These are phyloP conservation scores for Collybia mongolica DNA, from an alignment of 768 basidiomycete species.

Conservation along the genomic window DNA sequence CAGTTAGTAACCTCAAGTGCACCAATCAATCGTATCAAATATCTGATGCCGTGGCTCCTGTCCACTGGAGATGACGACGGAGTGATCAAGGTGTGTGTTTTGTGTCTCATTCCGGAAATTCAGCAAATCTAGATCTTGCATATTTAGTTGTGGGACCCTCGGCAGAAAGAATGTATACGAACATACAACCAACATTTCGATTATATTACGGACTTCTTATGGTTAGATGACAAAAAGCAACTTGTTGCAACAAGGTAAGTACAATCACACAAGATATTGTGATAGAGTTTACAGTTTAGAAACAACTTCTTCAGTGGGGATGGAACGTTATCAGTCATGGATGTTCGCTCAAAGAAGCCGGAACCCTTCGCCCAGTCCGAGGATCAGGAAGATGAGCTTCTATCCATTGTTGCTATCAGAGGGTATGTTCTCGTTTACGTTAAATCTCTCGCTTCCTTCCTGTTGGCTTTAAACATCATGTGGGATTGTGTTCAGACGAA, in stretches of 20 bases:
- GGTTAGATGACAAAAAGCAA: conserved; percentile 80
- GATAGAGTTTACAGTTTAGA: not conserved
- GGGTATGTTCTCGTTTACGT: conserved; percentile 45
- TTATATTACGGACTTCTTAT: conserved; percentile 91
- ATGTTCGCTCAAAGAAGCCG: conserved; percentile 78
- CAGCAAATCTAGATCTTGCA: not conserved
- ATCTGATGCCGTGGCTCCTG: conserved; percentile 66
- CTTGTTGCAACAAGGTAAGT: conserved; percentile 84
- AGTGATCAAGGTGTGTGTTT: conserved; percentile 72
- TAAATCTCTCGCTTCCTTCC: not conserved
- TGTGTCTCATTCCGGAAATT: not conserved
- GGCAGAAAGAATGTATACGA: conserved; percentile 61
- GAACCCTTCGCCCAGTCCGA: conserved; percentile 85
- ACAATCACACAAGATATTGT: not conserved
- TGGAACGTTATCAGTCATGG: conserved; percentile 90
- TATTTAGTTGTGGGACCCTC: conserved; percentile 87
- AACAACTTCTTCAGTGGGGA: conserved; percentile 62
- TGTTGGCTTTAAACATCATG: not conserved
- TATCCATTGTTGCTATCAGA: conserved; percentile 85
- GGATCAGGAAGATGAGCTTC: conserved; percentile 93
- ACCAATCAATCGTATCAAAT: conserved; percentile 84
- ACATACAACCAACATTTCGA: conserved; percentile 88
- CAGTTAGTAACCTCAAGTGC: conserved; percentile 48
- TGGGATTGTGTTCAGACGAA: not conserved
- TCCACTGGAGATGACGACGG: conserved; percentile 94